Percentiles rank a stretch among this genome's conserved stretches.
Evolutionary conservation across 768 basidiomycete genomes (phyloP).

Genomic region (Nevesoporus exiguus): DNA sequence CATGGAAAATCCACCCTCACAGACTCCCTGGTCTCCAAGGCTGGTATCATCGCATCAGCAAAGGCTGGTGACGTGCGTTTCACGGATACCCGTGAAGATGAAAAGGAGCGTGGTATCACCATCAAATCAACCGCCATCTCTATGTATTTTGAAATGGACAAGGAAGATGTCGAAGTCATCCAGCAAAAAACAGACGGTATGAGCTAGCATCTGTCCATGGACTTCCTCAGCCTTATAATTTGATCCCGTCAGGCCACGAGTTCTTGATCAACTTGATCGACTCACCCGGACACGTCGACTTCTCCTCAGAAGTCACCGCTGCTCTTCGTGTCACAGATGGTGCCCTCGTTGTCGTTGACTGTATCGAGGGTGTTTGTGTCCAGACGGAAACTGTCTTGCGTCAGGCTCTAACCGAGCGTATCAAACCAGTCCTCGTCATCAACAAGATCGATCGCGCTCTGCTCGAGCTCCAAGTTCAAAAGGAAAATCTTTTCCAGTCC

Average conservation of each 20-base stretch:
- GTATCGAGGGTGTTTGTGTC: conserved; percentile 98
- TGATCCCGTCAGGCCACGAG: conserved; percentile 60
- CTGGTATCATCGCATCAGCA: conserved; percentile 93
- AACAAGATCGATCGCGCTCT: conserved; percentile 99
- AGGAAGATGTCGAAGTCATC: conserved; percentile 82
- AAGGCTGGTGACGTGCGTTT: conserved; percentile 97
- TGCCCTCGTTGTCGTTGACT: conserved; percentile 99
- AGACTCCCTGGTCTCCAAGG: conserved; percentile 98
- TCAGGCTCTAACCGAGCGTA: conserved; percentile 95
- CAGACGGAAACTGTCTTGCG: conserved; percentile 99
- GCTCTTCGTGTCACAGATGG: conserved; percentile 99
- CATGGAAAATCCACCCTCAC: conserved; percentile 99
- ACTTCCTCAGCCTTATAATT: neutral
- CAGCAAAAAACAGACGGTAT: conserved; percentile 92
- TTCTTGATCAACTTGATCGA: conserved; percentile 99
- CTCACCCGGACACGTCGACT: conserved; percentile 99
- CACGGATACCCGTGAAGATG: conserved; percentile 95
- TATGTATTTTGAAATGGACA: conserved; percentile 96
- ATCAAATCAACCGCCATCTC: conserved; percentile 99
- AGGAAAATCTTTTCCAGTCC: conserved; percentile 96
- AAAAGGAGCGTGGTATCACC: conserved; percentile 99
- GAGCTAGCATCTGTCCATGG: conserved; percentile 19
- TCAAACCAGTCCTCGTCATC: conserved; percentile 99
- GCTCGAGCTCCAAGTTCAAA: conserved; percentile 94
- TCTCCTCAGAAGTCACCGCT: conserved; percentile 99